Conservation (phyloP, 306 rosid genomes). For the Pachyrhizus erosus region DNA sequence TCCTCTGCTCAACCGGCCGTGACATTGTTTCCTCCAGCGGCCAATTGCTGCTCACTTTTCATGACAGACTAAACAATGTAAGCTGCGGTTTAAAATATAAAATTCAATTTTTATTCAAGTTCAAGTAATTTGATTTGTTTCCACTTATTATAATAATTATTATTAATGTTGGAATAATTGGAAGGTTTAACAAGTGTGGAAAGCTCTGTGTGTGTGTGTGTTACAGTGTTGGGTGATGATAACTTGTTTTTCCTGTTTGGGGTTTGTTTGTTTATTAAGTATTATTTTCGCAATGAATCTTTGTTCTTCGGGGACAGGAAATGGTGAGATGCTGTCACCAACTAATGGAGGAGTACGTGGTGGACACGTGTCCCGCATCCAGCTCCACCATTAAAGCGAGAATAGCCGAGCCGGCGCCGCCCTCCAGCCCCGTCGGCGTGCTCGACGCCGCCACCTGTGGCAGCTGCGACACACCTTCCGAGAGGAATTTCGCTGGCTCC, state of each 20-base stretch:
- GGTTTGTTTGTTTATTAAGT: background rate
- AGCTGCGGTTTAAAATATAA: background rate
- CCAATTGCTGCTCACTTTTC: constrained; percentile 33
- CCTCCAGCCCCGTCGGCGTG: constrained; percentile 74
- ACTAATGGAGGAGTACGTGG: constrained; percentile 72
- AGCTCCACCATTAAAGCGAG: constrained; percentile 11
- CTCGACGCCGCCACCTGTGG: constrained; percentile 66
- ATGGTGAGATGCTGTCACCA: constrained; percentile 85
- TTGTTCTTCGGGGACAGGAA: constrained; percentile 62
- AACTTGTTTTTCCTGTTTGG: background rate
- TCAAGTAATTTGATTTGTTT: background rate
- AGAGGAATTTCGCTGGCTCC: constrained; percentile 34
- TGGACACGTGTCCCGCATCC: constrained; percentile 65
- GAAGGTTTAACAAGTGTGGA: constrained; percentile 41
- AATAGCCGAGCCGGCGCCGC: constrained; percentile 46
- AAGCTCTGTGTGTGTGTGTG: constrained; percentile 48
- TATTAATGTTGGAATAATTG: background rate
- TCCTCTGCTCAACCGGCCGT: constrained; percentile 53
- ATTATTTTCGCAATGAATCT: constrained; percentile 28
- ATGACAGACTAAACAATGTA: constrained; percentile 55
- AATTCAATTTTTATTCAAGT: background rate
- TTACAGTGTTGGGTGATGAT: background rate
- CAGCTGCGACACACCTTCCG: constrained; percentile 68
- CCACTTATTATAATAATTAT: background rate
- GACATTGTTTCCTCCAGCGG: background rate